These are phyloP conservation scores for Penicillium freii DNA, from an alignment of 2,329 filamentous ascomycete genomes.

Conservation along the genomic window DNA sequence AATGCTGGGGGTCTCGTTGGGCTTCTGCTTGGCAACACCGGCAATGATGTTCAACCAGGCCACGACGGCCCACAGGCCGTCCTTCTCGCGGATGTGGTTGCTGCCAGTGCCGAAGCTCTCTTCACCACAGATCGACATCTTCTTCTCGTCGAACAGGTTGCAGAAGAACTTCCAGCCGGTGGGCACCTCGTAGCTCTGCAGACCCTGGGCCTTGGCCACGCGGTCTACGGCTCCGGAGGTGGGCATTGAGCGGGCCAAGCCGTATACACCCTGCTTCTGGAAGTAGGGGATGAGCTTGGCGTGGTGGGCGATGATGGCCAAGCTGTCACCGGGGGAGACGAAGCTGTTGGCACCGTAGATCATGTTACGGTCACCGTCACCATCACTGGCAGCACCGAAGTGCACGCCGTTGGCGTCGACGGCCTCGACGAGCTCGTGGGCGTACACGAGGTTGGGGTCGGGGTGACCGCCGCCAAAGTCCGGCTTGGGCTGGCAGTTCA, in stretches of 20 bases:
- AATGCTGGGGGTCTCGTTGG: conserved; percentile 82
- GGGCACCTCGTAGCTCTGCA: conserved; percentile 92
- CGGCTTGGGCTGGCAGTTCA: conserved; percentile 88
- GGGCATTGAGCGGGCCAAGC: conserved; percentile 94
- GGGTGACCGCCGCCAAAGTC: conserved; percentile 98
- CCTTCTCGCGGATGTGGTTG: conserved; percentile 99
- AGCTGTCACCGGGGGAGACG: conserved; percentile 92
- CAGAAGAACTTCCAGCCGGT: conserved; percentile 99
- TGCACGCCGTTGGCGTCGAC: conserved; percentile 90
- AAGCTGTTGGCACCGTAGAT: conserved; percentile 97
- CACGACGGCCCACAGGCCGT: conserved; percentile 94
- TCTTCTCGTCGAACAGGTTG: conserved; percentile 87
- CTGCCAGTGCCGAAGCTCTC: conserved; percentile 97
- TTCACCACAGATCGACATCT: conserved; percentile 97
- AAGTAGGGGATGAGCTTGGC: conserved; percentile 97
- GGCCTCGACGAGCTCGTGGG: conserved; percentile 87
- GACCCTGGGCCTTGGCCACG: conserved; percentile 89
- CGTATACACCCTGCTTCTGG: conserved; percentile 93
- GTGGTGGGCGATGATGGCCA: conserved; percentile 97
- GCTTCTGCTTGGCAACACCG: conserved; percentile 78
- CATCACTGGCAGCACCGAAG: conserved; percentile 94
- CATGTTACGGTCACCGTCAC: conserved; percentile 99
- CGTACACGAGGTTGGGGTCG: conserved; percentile 96
- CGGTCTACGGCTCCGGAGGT: conserved; percentile 94
- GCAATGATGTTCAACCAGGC: conserved; percentile 99